Conservation (phyloP, 2,329 filamentous ascomycete genomes). For the Colletotrichum ledebouriae region DNA sequence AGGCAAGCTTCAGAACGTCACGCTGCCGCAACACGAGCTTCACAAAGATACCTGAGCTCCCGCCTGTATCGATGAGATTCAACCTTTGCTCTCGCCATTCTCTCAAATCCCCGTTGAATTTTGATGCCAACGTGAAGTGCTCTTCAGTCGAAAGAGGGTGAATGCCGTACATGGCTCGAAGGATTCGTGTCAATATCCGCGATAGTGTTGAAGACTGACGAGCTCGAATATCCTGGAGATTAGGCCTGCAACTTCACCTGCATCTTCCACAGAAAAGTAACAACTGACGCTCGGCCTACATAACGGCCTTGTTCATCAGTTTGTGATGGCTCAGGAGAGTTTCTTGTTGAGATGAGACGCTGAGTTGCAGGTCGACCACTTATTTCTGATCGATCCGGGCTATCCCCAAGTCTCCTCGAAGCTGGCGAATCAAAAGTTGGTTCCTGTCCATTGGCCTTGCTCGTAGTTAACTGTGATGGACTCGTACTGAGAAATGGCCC, state of each 20-base stretch:
- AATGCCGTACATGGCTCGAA: conserved; percentile 53
- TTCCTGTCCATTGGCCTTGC: conserved; percentile 52
- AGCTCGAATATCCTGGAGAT: too few species aligned
- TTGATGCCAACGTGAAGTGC: conserved; percentile 47
- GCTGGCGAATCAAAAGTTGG: conserved; percentile 41
- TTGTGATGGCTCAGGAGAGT: too few species aligned
- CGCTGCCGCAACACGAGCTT: conserved; percentile 51
- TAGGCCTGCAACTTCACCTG: too few species aligned
- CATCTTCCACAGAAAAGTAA: too few species aligned
- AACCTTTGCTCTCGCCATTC: conserved; percentile 52
- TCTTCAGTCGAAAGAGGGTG: conserved; percentile 48
- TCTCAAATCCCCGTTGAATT: conserved; percentile 48
- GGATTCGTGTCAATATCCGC: conserved; percentile 51
- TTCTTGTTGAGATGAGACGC: too few species aligned
- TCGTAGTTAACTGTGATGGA: not conserved
- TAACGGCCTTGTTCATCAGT: too few species aligned
- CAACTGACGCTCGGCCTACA: too few species aligned
- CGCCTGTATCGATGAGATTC: conserved; percentile 55
- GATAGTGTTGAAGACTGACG: conserved; percentile 43
- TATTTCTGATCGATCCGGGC: too few species aligned
- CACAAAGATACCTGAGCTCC: conserved; percentile 52
- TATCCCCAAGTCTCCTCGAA: too few species aligned
- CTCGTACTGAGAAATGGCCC: not conserved
- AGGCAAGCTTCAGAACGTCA: conserved; percentile 57
- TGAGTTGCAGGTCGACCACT: too few species aligned